Evolutionary conservation across 768 basidiomycete genomes (phyloP), one percentile per base, ranked within the genome.

Genomic region (Dacryopinax primogenitus): DNA sequence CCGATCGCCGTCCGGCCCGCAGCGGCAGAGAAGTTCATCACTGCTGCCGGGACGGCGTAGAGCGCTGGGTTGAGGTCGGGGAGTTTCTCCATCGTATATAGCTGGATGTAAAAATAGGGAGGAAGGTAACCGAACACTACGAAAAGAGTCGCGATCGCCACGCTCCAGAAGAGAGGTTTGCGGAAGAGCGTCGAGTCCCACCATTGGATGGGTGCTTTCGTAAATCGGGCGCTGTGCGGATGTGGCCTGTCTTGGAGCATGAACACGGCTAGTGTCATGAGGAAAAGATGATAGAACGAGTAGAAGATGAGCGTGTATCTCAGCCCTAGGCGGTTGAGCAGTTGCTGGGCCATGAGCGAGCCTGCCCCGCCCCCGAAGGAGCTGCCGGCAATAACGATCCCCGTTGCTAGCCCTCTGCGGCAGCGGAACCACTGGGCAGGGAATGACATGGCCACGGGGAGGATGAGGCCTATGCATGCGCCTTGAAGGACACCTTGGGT

Each of bases 1-100:
- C 78, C 78, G 62, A 76, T 74, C 23, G 70, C 63, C 33, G 76
- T 74, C 63, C 78, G 68, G 68, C 72, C 73, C 9, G 67, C 16
- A 0, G 72, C 71, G n/a, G 73, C 72, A 33, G 73, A 66, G 18
- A 73, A 67, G 66, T 73, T 73, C 63, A 70, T 70, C 4, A 72
- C 70, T 0, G 71, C 66, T 9, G 70, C 66, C 16, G 73, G 68
- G 1, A 65, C 66, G 3, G 70, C 70, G 21, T 69, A 66, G 3
- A 70, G 37, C 1, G 66, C 58, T 3, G 67, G 39, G 30, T 63
- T 62, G 28, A 72, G 66, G 6, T 66, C 66, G 33, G 72, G 66
- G 7, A 68, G 62, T 6, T 66, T 67, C 3, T 66, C 71, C 61
- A 32, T 37, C 18, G 66, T 67, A 65, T 69, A 74, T 4, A 71